A percentile compares a stretch with the other conserved stretches of the same genome.
These are phyloP conservation scores for Cutaneotrichosporon sp. DNA, from an alignment of 1,284 basidiomycete species.

Conservation along the genomic window DNA sequence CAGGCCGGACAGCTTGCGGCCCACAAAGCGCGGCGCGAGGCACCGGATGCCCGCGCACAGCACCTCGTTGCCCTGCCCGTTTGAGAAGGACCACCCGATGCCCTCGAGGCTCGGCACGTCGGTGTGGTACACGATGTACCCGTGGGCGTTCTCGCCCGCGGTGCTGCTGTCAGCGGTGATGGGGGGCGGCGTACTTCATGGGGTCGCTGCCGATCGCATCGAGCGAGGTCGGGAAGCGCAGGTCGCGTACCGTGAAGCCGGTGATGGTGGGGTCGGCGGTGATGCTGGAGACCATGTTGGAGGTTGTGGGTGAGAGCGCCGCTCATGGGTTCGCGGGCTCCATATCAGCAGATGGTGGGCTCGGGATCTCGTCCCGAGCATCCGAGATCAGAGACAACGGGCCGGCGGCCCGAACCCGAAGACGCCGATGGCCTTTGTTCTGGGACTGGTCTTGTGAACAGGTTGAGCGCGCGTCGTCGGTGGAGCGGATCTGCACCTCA, in stretches of 20 bases:
- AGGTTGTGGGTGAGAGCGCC: no score
- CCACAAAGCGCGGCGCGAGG: constrained; percentile 32
- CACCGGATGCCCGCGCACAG: constrained; percentile 30
- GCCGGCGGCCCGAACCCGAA: no score
- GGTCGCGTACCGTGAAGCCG: constrained; percentile 32
- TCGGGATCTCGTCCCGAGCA: no score
- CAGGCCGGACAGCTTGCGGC: constrained; percentile 25
- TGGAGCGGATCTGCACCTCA: no score
- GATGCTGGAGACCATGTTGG: no score
- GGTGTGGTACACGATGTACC: constrained; percentile 60
- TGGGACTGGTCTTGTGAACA: no score
- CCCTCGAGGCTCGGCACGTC: constrained; percentile 63
- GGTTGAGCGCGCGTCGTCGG: no score
- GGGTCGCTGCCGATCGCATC: constrained; percentile 82
- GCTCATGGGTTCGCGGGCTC: no score
- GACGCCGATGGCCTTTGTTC: no score
- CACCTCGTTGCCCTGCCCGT: constrained; percentile 79
- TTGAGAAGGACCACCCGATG: constrained; percentile 90
- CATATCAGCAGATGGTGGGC: no score
- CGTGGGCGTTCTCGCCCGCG: constrained; percentile 85
- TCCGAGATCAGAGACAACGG: no score
- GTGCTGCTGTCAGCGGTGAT: constrained; percentile 63
- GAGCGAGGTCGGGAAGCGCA: constrained; percentile 73
- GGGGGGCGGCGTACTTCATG: constrained; percentile 57
- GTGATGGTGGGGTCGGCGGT: constrained; percentile 28